Percentiles rank a stretch among this genome's conserved stretches.
These are phyloP conservation scores for Suillus hirtellus DNA, from an alignment of 768 basidiomycete species.

Conservation along the genomic window DNA sequence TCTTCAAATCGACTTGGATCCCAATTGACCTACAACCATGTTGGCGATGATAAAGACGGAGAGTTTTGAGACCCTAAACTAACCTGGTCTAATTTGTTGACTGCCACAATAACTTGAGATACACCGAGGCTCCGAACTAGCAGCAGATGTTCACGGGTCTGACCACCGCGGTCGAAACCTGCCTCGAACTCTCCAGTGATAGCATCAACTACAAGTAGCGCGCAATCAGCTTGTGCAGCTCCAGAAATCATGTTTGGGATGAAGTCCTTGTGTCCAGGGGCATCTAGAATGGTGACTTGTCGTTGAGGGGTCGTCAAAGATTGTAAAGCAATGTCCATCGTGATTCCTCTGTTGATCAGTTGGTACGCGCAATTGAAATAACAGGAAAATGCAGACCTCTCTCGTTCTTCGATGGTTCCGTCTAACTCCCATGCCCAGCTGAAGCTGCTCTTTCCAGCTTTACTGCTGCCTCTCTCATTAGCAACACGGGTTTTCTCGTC, in stretches of 20 bases:
- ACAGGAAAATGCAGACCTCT: conserved; percentile 57
- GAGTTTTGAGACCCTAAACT: conserved; percentile 18
- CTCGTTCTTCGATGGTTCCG: conserved; percentile 88
- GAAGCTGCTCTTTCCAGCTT: conserved; percentile 92
- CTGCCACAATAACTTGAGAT: conserved; percentile 83
- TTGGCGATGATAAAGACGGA: conserved; percentile 4
- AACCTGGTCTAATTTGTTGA: conserved; percentile 95
- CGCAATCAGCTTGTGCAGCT: conserved; percentile 94
- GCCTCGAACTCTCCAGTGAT: conserved; percentile 92
- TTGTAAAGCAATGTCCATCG: conserved; percentile 94
- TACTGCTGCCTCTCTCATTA: conserved; percentile 88
- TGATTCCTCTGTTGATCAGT: conserved; percentile 73
- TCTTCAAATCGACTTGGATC: conserved; percentile 80
- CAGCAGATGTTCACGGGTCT: conserved; percentile 92
- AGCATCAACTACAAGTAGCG: conserved; percentile 90
- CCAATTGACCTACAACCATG: conserved; percentile 75
- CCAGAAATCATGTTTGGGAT: conserved; percentile 99
- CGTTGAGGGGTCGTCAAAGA: conserved; percentile 71
- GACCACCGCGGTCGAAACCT: conserved; percentile 91
- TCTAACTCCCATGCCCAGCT: conserved; percentile 99
- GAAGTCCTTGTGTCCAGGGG: conserved; percentile 96
- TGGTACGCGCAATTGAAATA: conserved; percentile 4
- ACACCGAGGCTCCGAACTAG: conserved; percentile 93
- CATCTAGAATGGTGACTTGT: conserved; percentile 91
- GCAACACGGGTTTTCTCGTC: conserved; percentile 81